phyloP scores from a whole-genome alignment of 2,329 filamentous ascomycete genomes.

The Lithohypha guttulata region DNA sequence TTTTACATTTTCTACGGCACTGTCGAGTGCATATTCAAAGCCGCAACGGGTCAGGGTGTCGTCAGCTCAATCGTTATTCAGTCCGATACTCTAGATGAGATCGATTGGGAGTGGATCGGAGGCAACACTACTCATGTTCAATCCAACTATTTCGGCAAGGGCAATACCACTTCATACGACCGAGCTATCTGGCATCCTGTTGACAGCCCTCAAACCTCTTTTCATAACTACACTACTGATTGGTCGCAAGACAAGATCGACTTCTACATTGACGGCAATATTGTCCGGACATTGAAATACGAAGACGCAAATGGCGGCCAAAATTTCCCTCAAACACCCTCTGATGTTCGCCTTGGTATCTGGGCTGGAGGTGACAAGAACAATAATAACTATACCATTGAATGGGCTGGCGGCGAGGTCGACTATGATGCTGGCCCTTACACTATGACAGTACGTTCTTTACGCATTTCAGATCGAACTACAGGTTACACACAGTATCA shows the following conservation, averaged over 20 bases:
- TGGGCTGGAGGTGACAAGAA: constrained; percentile 82
- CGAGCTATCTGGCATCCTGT: constrained; percentile 55
- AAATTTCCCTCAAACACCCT: constrained; percentile 90
- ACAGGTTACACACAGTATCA: constrained; percentile 28
- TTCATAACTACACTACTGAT: constrained; percentile 80
- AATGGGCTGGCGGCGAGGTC: constrained; percentile 78
- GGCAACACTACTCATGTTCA: constrained; percentile 52
- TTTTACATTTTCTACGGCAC: constrained; percentile 83
- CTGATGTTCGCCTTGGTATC: constrained; percentile 83
- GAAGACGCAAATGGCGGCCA: constrained; percentile 52
- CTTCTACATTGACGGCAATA: constrained; percentile 72
- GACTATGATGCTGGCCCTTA: constrained; percentile 78
- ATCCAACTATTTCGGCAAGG: constrained; percentile 70
- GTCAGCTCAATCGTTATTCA: constrained; percentile 74
- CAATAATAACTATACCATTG: constrained; percentile 72
- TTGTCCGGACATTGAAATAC: constrained; percentile 64
- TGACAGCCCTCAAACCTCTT: constrained; percentile 53
- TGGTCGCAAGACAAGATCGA: constrained; percentile 80
- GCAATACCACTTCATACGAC: constrained; percentile 59
- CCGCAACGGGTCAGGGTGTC: constrained; percentile 62
- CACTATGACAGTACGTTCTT: constrained; percentile 67
- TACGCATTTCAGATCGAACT: constrained; percentile 49
- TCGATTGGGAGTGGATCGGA: constrained; percentile 78
- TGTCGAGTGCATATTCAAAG: constrained; percentile 67
- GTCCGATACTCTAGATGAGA: constrained; percentile 74